Conservation (phyloP, 495 filamentous ascomycete genomes). For the Aspergillus nanangensis region DNA sequence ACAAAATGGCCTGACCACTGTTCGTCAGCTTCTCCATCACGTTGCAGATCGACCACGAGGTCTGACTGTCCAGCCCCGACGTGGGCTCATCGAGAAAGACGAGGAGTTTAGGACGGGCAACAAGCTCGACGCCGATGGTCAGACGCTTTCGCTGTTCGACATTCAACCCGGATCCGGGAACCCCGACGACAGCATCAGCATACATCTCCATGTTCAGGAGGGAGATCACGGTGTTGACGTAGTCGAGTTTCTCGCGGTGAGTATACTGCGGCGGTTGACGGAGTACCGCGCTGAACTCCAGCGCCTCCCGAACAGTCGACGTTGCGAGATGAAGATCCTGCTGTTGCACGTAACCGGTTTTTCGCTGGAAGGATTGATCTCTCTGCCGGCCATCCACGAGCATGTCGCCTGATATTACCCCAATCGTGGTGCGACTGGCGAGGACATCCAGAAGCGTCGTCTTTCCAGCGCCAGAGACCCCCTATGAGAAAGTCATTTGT, state of each 20-base stretch:
- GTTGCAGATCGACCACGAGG: conserved; percentile 72
- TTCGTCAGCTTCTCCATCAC: conserved; percentile 73
- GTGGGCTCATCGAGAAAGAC: conserved; percentile 83
- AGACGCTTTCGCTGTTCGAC: conserved; percentile 80
- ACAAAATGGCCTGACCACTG: conserved; percentile 78
- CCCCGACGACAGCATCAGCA: conserved; percentile 22
- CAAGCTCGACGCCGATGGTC: conserved; percentile 82
- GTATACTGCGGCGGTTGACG: conserved; percentile 70
- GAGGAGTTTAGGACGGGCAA: conserved; percentile 70
- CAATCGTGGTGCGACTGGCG: conserved; percentile 42
- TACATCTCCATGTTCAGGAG: conserved; percentile 70
- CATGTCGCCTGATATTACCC: conserved; percentile 46
- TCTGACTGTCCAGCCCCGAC: conserved; percentile 73
- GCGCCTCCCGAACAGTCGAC: conserved; percentile 74
- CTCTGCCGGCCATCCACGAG: conserved; percentile 46
- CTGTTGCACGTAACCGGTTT: conserved; percentile 90
- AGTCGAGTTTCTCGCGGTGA: conserved; percentile 70
- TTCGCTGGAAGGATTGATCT: conserved; percentile 77
- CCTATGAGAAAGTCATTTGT: conserved; percentile 10
- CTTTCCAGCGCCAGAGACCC: conserved; percentile 53
- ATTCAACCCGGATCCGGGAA: conserved; percentile 53
- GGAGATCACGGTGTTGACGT: conserved; percentile 86
- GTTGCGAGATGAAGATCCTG: conserved; percentile 85
- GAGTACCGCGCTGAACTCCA: conserved; percentile 76
- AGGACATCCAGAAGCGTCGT: conserved; percentile 55